Evolutionary conservation across 2,329 filamentous ascomycete species (phyloP), one percentile per base, ranked within the genome.

Genomic region (Leptographium flavum): DNA sequence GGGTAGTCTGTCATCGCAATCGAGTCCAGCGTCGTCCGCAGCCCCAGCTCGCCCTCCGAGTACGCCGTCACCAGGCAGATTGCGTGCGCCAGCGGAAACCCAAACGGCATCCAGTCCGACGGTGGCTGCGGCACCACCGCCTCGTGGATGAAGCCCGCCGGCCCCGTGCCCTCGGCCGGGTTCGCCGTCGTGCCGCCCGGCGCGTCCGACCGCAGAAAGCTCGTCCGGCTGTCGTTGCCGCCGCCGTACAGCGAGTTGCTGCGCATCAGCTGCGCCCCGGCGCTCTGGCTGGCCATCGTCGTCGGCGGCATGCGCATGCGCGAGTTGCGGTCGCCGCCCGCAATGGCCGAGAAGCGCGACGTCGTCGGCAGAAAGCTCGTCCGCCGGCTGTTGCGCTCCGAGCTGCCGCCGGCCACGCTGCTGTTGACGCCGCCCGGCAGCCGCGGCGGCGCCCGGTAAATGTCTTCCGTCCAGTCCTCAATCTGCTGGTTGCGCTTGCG

Each of bases 1-100:
- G 92, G 92, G 56, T 98, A 98, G 62, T 98, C 93, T 3, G 92
- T 98, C 64, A 86, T 94, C 42, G 90, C 92, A 59, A 98, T 83
- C 1, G 92, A 98, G 64, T 98, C 88, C 25, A 98, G 69, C 1
- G 92, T 98, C 1, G 88, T 94, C 40, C 92, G 83, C 46, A 98
- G 76, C 57, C 90, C 92, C 49, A 94, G 83, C 52, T 83, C 86
- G 53, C 92, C 92, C 67, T 98, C 92, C 0, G 92, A 98, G 62
- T 98, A 98, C 17, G 87, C 87, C 23, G 93, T 98, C 42, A 98
- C 88, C 52, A 98, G 66, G 62, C 90, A 96, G 58, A 98, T 87
- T 1, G 85, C 74, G 63, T 98, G 92, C 39, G 88, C 92, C 52
- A 98, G 69, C 14, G 93, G 92, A 61, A 87, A 98, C 1, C 90